Conservation (phyloP, 1,284 basidiomycete genomes). For the Leccinum pachyderme region DNA sequence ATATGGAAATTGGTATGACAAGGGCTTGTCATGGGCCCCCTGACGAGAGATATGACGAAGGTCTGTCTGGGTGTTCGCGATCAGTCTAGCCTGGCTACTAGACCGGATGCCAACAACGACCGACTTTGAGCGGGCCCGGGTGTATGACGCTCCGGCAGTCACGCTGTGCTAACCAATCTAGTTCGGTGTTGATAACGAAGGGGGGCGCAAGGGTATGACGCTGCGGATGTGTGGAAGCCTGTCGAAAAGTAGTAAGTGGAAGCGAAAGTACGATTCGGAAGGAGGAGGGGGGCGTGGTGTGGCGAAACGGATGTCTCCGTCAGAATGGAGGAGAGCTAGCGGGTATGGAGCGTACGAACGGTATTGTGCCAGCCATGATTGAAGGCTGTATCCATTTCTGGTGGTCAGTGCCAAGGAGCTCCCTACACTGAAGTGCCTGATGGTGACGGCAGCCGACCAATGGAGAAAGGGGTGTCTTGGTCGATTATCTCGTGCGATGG, state of each 20-base stretch:
- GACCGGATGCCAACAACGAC: neutral
- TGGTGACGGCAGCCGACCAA: neutral
- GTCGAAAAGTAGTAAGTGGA: neutral
- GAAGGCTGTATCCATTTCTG: neutral
- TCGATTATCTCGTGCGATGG: neutral
- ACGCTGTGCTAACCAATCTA: conserved; percentile 4
- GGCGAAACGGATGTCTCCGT: neutral
- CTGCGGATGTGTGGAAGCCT: conserved; percentile 7
- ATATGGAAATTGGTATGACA: neutral
- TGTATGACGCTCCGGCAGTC: conserved; percentile 3
- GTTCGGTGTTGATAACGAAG: neutral
- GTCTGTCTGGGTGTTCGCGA: neutral
- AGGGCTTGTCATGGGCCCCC: neutral
- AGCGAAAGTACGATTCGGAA: neutral
- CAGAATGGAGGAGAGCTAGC: conserved; percentile 4
- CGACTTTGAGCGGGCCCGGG: neutral
- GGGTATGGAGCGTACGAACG: neutral
- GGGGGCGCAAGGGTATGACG: neutral
- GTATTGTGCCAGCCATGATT: neutral
- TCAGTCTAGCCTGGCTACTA: neutral
- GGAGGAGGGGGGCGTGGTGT: neutral
- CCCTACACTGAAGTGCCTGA: conserved; percentile 8
- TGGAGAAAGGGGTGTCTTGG: neutral
- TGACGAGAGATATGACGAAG: neutral
- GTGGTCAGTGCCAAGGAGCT: neutral